Evolutionary conservation across 352 stramenopile genomes (phyloP).

Genomic region (Phytophthora aleatoria): DNA sequence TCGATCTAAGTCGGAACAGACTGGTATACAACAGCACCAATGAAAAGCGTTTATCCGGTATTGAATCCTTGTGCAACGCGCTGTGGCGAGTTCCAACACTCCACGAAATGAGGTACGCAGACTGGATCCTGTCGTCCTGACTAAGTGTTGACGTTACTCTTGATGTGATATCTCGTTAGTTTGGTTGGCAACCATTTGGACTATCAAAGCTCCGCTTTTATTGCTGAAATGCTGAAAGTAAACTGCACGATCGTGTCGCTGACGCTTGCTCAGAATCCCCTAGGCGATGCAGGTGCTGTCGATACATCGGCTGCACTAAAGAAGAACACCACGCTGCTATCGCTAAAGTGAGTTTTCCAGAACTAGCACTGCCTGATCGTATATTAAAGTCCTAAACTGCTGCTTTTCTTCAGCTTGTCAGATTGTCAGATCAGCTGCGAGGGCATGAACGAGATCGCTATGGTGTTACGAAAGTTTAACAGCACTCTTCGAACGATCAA

Average conservation of each 20-base stretch:
- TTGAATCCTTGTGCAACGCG: constrained; percentile 61
- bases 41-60: constrained; percentile 49
- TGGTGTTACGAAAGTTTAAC: constrained; percentile 52
- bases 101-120: constrained; percentile 35
- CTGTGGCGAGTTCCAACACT: constrained; percentile 57
- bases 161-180: constrained; percentile 25
- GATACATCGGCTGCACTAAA: constrained; percentile 51
- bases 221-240: constrained; percentile 63
- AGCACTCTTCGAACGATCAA: constrained; percentile 47
- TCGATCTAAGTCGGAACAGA: constrained; percentile 56
- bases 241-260: constrained; percentile 49
- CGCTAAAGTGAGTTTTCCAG: constrained; percentile 42
- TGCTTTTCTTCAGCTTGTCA: constrained; percentile 33
- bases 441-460: constrained; percentile 36
- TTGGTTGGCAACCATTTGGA: constrained; percentile 61
- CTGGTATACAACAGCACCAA: constrained; percentile 60
- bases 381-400: neutral
- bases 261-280: constrained; percentile 51
- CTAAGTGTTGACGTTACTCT: neutral
- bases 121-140: neutral
- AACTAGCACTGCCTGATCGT: neutral
- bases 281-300: constrained; percentile 51
- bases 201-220: constrained; percentile 45
- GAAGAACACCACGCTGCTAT: constrained; percentile 55
- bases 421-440: constrained; percentile 54